Base-by-base conservation (phyloP, 805 yeast species). In the Isabelozyma heimii region DNA sequence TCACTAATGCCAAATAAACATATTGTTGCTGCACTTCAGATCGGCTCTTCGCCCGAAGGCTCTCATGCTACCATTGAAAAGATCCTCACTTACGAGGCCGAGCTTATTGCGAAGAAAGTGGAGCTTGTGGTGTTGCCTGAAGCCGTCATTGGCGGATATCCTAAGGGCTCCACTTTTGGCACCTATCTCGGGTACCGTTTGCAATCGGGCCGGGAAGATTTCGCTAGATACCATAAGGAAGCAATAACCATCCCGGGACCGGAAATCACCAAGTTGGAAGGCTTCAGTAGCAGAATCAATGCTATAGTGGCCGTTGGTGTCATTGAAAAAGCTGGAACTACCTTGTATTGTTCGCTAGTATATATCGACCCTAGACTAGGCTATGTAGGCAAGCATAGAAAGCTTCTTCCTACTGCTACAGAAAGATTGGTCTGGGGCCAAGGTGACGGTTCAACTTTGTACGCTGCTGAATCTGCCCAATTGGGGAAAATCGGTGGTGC, bases 351-450 rank as follows among this genome's bases (percentile, higher is more conserved):
- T 52, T 66, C 78, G 2, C 52, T 71, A 47, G 69, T 71, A 1
- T 72, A 67, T 48, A 65, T 75, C 39, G 77, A 72, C 48, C 73
- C 76, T 10, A 54, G 47, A 24, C 41, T 50, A 39, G 77, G 77
- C 0, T 66, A 65, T 42, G 69, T 57, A 26, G 61, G 58, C 3
- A 73, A 73, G 50, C 80, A 75, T 53, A 62, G 80, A 28, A 76
- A 76, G 50, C 56, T 73, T 49, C 57, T 69, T 59, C 80, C 80
- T 38, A 75, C 80, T 5, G 79, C 74, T 13, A 59, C 69, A 20
- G 80, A 75, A 57, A 63, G 78, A 38, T 58, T 74, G 40, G 60
- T 75, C 10, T 75, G 79, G 79, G 77, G 76, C 1, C 68, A 67
- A 44, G 80, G 80, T 37, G 79, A 75, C 47, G 80, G 80, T 3